phyloP scores from a whole-genome alignment of 2,329 filamentous ascomycete species.

The Sporothrix pseudoabietina region DNA sequence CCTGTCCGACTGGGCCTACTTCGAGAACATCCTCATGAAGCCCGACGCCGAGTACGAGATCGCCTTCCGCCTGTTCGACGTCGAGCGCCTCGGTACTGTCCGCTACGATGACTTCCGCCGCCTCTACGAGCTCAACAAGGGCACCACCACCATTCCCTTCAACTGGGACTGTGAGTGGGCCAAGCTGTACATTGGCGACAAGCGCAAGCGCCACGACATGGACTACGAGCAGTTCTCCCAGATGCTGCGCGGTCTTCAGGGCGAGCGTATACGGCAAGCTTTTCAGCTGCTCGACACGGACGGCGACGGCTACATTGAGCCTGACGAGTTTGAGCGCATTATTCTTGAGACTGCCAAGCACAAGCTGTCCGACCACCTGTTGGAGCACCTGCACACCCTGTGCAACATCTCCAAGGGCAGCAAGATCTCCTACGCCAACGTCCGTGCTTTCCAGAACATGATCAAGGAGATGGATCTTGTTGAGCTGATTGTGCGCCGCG shows the following conservation, averaged over 20 bases:
- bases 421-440: constrained; percentile 97
- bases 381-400: constrained; percentile 86
- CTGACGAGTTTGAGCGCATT: constrained; percentile 94
- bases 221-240: constrained; percentile 97
- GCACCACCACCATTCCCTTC: constrained; percentile 82
- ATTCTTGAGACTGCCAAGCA: constrained; percentile 90
- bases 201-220: constrained; percentile 84
- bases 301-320: constrained; percentile 91
- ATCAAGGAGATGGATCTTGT: constrained; percentile 98
- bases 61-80: constrained; percentile 93
- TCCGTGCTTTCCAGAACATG: constrained; percentile 96
- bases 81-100: constrained; percentile 78
- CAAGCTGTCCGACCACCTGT: constrained; percentile 94
- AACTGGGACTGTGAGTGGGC: constrained; percentile 98
- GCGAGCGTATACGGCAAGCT: constrained; percentile 92
- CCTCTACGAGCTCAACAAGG: constrained; percentile 86
- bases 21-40: constrained; percentile 90
- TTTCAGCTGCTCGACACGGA: constrained; percentile 92
- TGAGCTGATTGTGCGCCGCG: constrained; percentile 87
- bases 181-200: constrained; percentile 86
- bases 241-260: constrained; percentile 94
- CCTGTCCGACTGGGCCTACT: constrained; percentile 85
- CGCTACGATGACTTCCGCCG: constrained; percentile 87
- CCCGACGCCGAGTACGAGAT: constrained; percentile 99
- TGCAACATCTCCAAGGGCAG: constrained; percentile 91